phyloP scores from a whole-genome alignment of 1,139 yeast species.

The Ogataea hybrid region DNA sequence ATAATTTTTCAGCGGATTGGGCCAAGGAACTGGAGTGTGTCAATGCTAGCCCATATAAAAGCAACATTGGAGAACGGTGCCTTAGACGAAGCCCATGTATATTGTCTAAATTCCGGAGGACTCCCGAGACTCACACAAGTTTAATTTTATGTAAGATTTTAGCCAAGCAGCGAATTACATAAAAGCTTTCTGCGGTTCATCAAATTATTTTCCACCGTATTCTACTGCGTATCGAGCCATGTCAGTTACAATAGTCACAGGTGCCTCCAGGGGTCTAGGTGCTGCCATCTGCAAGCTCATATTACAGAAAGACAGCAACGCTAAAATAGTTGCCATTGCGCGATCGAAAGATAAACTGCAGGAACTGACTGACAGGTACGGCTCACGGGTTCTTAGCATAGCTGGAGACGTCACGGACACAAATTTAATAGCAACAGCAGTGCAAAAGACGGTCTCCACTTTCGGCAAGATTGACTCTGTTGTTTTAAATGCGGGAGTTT shows the following conservation, averaged over 20 bases:
- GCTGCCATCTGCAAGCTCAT: constrained; percentile 59
- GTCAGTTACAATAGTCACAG: constrained; percentile 56
- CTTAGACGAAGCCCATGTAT: too few species aligned
- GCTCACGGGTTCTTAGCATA: constrained; percentile 50
- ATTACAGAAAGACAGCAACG: constrained; percentile 37
- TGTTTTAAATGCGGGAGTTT: constrained; percentile 83
- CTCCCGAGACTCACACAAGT: background rate
- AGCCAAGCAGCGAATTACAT: background rate
- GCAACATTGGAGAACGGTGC: too few species aligned
- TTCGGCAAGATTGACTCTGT: constrained; percentile 68
- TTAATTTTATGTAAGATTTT: background rate
- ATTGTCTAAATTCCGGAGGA: too few species aligned
- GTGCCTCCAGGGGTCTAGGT: constrained; percentile 85
- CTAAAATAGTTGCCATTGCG: constrained; percentile 69
- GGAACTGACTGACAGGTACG: constrained; percentile 44
- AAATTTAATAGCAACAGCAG: constrained; percentile 39
- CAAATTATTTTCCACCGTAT: background rate
- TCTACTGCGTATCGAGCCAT: background rate
- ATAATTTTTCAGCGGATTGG: too few species aligned
- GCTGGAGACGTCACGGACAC: constrained; percentile 67
- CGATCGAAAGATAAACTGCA: constrained; percentile 52
- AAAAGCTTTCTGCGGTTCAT: background rate
- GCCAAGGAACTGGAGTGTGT: too few species aligned
- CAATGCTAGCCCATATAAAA: too few species aligned
- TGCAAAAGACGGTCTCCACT: constrained; percentile 45